Conservation (phyloP, 305 asterid species). For the Fraxinus paxiana region DNA sequence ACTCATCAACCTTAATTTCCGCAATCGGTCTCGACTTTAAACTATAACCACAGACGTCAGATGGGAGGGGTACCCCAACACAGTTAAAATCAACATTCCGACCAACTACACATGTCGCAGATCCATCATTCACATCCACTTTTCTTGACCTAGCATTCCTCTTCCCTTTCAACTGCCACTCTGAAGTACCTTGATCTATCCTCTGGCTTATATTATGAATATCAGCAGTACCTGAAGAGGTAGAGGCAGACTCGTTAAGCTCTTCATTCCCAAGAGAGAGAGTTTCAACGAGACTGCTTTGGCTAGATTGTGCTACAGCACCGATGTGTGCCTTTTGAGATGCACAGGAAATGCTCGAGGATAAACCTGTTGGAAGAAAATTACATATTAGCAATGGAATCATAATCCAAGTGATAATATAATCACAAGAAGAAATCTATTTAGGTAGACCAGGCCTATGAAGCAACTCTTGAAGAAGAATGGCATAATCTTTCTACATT, state of each 20-base stretch:
- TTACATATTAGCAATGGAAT: background rate
- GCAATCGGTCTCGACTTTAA: slow-evolving; percentile 32
- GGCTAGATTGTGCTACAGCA: slow-evolving; percentile 52
- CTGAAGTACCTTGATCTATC: slow-evolving; percentile 49
- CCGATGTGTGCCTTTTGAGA: slow-evolving; percentile 42
- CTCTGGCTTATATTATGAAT: slow-evolving; percentile 30
- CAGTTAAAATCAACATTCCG: slow-evolving; percentile 12
- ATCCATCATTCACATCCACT: slow-evolving; percentile 39
- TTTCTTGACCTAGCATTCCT: slow-evolving; percentile 60
- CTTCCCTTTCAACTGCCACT: slow-evolving; percentile 82
- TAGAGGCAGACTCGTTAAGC: slow-evolving; percentile 58
- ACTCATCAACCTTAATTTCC: slow-evolving; percentile 33
- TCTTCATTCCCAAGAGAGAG: slow-evolving; percentile 52
- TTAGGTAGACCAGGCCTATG: background rate
- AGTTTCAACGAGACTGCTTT: slow-evolving; percentile 55
- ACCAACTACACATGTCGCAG: slow-evolving; percentile 26
- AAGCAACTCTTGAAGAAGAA: background rate
- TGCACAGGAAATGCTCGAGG: slow-evolving; percentile 27
- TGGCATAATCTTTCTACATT: background rate
- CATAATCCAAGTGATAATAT: slow-evolving; percentile 2
- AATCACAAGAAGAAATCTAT: background rate
- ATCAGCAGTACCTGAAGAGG: slow-evolving; percentile 57
- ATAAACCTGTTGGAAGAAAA: slow-evolving; percentile 33
- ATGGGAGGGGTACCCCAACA: slow-evolving; percentile 34
- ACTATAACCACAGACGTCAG: slow-evolving; percentile 14